phyloP scores from a whole-genome alignment of 2,329 filamentous ascomycete genomes.

The Botrytis fabae region DNA sequence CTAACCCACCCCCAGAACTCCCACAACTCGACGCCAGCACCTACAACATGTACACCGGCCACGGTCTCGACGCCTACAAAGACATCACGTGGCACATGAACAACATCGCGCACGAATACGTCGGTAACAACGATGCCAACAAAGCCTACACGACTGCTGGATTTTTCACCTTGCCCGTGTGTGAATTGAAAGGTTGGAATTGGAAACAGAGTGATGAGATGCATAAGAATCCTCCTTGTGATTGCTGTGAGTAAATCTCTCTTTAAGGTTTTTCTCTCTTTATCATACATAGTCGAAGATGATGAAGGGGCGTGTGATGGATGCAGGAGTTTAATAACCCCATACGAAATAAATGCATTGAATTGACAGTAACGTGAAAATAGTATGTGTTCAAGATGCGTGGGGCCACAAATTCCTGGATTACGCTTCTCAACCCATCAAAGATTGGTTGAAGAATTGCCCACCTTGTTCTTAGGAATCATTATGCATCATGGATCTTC shows the following conservation, averaged over 20 bases:
- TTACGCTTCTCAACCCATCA: not conserved
- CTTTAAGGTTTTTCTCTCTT: too few relatives aligned
- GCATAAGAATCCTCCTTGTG: not conserved
- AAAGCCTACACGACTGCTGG: not conserved
- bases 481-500: not conserved
- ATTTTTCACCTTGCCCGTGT: not conserved
- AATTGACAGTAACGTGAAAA: not conserved
- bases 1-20: not conserved
- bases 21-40: not conserved
- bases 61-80: not conserved
- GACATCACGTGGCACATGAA: not conserved
- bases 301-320: not conserved
- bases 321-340: not conserved
- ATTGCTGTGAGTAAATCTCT: not conserved
- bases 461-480: not conserved
- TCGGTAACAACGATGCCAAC: not conserved
- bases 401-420: not conserved
- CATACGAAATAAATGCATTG: not conserved
- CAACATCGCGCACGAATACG: not conserved
- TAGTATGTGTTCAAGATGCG: not conserved
- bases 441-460: not conserved
- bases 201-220: slow-evolving; percentile 7
- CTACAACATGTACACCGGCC: not conserved
- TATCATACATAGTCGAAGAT: too few relatives aligned
- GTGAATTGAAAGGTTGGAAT: not conserved